Evolutionary conservation across 495 filamentous ascomycete species (phyloP), one percentile per base, ranked within the genome.

Genomic region (Evansstolkia leycettana): DNA sequence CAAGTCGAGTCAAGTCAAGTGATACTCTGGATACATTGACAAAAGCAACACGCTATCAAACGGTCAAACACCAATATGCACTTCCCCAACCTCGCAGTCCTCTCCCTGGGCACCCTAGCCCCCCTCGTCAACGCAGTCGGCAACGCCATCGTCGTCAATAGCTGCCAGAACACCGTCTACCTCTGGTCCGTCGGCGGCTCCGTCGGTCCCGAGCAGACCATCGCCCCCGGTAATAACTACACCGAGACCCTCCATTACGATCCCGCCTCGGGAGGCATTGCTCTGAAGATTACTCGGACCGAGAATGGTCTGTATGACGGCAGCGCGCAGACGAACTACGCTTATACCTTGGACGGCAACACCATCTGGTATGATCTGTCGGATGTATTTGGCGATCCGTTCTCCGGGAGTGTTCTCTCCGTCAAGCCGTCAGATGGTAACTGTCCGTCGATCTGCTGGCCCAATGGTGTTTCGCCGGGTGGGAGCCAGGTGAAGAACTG

Each of bases 341-440:
- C 70, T 5, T 75, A 74, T 47, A 64, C 62, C 32, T 56, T 77
- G 18, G 65, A 70, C 33, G 58, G 58, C 33, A 47, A 24, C 38
- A 48, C 50, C 11, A 44, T 75, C 31, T 77, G 64, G 65, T 77
- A 75, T 40, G 73, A 76, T 36, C 50, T 77, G 36, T 65, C 55
- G 30, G 57, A 63, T 40, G 68, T 76, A 26, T 75, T 72, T 26
- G 73, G 73, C 5, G 63, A 72, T 34, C 54, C 67, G 7, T 76
- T 77, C 42, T 51, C 50, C n/a, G 72, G 69, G 5, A 40, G 55
- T 4, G 47, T 56, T 15, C 17, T 77, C 11, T 46, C 41, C 4
- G 56, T 70, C 10, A 39, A 48, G 2, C 64, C 65, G 25, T 49
- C 46, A 0, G 50, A 69, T 8, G 28, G 46, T 2, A 43, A 38